Evolutionary conservation across 495 filamentous ascomycete species (phyloP), one percentile per base, ranked within the genome.

Genomic region (Xylaria intraflava): DNA sequence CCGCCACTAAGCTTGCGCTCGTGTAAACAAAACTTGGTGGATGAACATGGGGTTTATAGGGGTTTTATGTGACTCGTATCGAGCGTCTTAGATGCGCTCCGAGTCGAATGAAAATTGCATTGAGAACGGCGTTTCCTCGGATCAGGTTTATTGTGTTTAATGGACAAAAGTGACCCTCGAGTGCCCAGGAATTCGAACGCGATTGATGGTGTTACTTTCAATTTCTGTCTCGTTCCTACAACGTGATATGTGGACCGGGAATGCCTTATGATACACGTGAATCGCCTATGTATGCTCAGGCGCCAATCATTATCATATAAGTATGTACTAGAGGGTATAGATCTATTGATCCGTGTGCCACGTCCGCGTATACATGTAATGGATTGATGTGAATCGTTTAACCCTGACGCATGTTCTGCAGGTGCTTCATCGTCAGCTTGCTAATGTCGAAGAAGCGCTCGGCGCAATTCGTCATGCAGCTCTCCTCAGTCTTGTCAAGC

Each of bases 1-100:
- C 93, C 62, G 93, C 94, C 59, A 96, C 94, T 69, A 99, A 97
- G 83, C 83, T 99, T 54, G 84, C 88, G 53, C 96, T 99, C 72
- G 93, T 99, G 66, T 97, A 94, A 82, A 68, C 55, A 33, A 43
- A 9, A 38, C 51, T 45, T 46, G 12, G 46, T 51, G 51, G 46
- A 45, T 54, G 51, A 49, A 20, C 22, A 42, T 41, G 48, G 48
- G 49, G 41, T 55, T 47, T 55, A 56, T 51, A 49, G 40, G 57
- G 51, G 56, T 46, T 55, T 46, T 57, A 52, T 53, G 29, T 41
- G 38, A 42, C 61, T 52, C 50, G 58, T 27, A 48, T 55, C 31
- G 51, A 52, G 56, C 42, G 51, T 43, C 39, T 22, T 27, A 49
- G 38, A 56, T 27, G 45, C 49, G 49, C 49, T 49, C 51, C 53